A percentile compares a stretch with the other conserved stretches of the same genome.
Evolutionary conservation across 2,329 filamentous ascomycete genomes (phyloP).

Genomic region (Stagonosporopsis cucurbitacearum): DNA sequence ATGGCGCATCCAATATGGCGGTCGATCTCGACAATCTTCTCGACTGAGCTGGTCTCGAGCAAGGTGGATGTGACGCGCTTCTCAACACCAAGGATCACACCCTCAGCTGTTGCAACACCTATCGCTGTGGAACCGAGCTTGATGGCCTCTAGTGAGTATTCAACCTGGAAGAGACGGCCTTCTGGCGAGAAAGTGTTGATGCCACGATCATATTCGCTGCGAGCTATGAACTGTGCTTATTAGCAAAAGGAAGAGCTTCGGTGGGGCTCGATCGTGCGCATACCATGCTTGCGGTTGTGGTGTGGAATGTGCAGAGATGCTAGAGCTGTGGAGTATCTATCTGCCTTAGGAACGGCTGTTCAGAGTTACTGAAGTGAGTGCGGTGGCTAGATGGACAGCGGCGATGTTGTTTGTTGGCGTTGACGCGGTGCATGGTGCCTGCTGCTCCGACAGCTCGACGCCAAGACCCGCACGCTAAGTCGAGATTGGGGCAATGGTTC

Average conservation of each 20-base stretch:
- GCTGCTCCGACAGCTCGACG: slow-evolving; percentile 9
- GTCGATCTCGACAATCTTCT: slow-evolving; percentile 99
- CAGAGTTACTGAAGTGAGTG: not conserved
- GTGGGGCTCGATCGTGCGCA: slow-evolving; percentile 29
- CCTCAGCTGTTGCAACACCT: slow-evolving; percentile 92
- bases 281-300: slow-evolving; percentile 42
- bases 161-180: slow-evolving; percentile 99
- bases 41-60: slow-evolving; percentile 95
- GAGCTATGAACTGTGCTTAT: slow-evolving; percentile 83
- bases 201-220: slow-evolving; percentile 99
- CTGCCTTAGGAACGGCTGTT: not conserved
- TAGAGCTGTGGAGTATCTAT: not conserved
- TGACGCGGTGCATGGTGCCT: slow-evolving; percentile 18
- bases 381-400: slow-evolving; percentile 7
- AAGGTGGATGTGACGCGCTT: slow-evolving; percentile 98
- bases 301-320: not conserved
- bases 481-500: slow-evolving; percentile 6
- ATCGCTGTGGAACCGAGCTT: slow-evolving; percentile 99
- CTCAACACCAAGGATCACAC: slow-evolving; percentile 95
- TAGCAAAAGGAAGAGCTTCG: slow-evolving; percentile 40
- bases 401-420: slow-evolving; percentile 19
- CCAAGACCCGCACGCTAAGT: slow-evolving; percentile 13
- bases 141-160: slow-evolving; percentile 99
- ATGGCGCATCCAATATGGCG: slow-evolving; percentile 98
- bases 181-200: slow-evolving; percentile 99